Percentiles rank a stretch among this genome's conserved stretches.
Evolutionary conservation across 2,329 filamentous ascomycete species (phyloP).

Genomic region (Lecanicillium sp.): DNA sequence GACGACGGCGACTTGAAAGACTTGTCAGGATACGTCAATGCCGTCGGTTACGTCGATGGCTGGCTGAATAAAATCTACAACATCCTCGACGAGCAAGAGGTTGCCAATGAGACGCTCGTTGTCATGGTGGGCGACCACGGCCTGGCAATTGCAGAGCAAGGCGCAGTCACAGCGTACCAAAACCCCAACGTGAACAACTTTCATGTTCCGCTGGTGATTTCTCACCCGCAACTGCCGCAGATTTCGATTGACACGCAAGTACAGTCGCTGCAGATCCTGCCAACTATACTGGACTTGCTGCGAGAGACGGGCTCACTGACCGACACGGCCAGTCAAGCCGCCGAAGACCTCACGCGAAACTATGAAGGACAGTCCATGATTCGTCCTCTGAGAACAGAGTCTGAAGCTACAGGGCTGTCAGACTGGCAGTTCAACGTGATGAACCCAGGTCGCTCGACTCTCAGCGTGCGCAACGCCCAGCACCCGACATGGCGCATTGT

Average conservation of each 20-base stretch:
- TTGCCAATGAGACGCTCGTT: slow-evolving; percentile 24
- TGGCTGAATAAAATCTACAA: slow-evolving; percentile 23
- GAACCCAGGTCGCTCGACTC: slow-evolving; percentile 15
- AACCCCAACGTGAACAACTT: slow-evolving; percentile 22
- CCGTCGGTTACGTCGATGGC: slow-evolving; percentile 21
- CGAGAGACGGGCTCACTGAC: slow-evolving; percentile 22
- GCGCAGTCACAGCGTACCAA: slow-evolving; percentile 20
- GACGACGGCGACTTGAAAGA: slow-evolving; percentile 18
- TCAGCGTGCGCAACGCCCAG: slow-evolving; percentile 13
- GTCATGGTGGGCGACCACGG: slow-evolving; percentile 25
- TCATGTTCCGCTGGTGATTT: slow-evolving; percentile 22
- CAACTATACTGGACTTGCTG: slow-evolving; percentile 26
- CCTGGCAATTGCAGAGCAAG: slow-evolving; percentile 22
- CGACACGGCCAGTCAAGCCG: slow-evolving; percentile 14
- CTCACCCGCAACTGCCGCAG: slow-evolving; percentile 23
- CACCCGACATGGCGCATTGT: slow-evolving; percentile 14
- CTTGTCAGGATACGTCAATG: slow-evolving; percentile 25
- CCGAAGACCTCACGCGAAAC: slow-evolving; percentile 19
- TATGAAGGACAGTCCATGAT: slow-evolving; percentile 27
- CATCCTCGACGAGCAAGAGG: slow-evolving; percentile 20
- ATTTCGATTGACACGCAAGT: slow-evolving; percentile 21
- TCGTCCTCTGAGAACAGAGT: slow-evolving; percentile 14
- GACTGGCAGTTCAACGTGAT: slow-evolving; percentile 17
- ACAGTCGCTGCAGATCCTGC: slow-evolving; percentile 22
- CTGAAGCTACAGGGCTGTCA: slow-evolving; percentile 14